Conservation (phyloP, 345 rosid genomes). For the Punica granatum region DNA sequence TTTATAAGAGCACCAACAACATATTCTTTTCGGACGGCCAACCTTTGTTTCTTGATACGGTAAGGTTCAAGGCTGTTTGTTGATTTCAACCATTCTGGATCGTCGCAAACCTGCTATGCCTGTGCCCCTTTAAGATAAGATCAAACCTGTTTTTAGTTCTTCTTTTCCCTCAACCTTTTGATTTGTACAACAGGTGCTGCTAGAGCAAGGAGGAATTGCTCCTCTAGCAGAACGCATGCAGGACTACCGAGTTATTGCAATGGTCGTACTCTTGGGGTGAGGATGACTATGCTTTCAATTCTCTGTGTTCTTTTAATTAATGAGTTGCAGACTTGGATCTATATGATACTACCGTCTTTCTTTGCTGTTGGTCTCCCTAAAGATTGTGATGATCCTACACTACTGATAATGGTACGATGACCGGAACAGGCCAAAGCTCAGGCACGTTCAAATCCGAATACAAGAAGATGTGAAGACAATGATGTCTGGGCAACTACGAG, state of each 20-base stretch:
- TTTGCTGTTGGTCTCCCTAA: neutral
- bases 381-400: neutral
- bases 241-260: conserved; percentile 72
- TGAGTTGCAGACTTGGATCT: too few species aligned
- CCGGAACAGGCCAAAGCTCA: conserved; percentile 56
- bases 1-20: conserved; percentile 76
- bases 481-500: conserved; percentile 64
- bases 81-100: neutral
- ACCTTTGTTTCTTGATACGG: conserved; percentile 79
- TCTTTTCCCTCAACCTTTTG: neutral
- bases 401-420: neutral
- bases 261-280: conserved; percentile 80
- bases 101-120: neutral
- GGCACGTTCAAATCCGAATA: conserved; percentile 50
- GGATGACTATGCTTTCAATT: neutral
- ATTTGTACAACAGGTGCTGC: conserved; percentile 38
- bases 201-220: conserved; percentile 46
- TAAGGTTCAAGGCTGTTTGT: conserved; percentile 18
- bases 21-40: conserved; percentile 43
- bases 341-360: neutral
- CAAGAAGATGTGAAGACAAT: conserved; percentile 71
- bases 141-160: neutral
- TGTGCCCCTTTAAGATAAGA: neutral
- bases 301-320: neutral
- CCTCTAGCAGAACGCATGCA: conserved; percentile 55